Evolutionary conservation across 192 early-diverging fungal genomes (phyloP).

Genomic region (Borealophlyctis nickersoniae): DNA sequence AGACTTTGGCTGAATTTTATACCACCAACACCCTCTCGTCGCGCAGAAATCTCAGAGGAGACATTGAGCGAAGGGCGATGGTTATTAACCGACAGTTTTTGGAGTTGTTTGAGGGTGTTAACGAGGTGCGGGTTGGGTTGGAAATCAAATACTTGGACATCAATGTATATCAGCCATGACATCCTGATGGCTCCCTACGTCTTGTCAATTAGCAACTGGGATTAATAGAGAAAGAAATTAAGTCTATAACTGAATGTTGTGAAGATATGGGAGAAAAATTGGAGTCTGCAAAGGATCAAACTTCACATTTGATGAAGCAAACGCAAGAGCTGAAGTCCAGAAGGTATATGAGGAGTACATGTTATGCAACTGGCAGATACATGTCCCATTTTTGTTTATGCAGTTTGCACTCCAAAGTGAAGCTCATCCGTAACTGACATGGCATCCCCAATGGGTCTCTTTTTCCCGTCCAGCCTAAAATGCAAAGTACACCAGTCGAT

Average conservation of each 20-base stretch:
- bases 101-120: slow-evolving; percentile 52
- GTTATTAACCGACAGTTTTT: slow-evolving; percentile 54
- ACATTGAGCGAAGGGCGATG: slow-evolving; percentile 57
- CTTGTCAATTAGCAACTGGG: slow-evolving; percentile 45
- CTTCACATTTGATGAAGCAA: slow-evolving; percentile 61
- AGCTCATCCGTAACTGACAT: no score
- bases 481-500: slow-evolving; percentile 55
- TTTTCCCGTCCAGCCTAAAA: slow-evolving; percentile 51
- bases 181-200: neutral
- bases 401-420: no score
- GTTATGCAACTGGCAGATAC: neutral
- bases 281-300: slow-evolving; percentile 52
- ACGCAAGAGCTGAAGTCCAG: slow-evolving; percentile 59
- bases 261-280: slow-evolving; percentile 60
- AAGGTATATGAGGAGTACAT: slow-evolving; percentile 41
- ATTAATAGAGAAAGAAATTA: slow-evolving; percentile 57
- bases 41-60: slow-evolving; percentile 55
- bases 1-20: slow-evolving; percentile 62
- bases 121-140: slow-evolving; percentile 36
- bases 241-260: slow-evolving; percentile 56
- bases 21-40: slow-evolving; percentile 43
- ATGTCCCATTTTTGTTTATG: neutral
- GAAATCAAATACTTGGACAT: no score
- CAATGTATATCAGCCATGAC: no score
- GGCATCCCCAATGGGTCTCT: no score